Percentiles rank a stretch among this genome's conserved stretches.
phyloP scores from a whole-genome alignment of 2,329 filamentous ascomycete genomes.

The Fusarium zealandicum region DNA sequence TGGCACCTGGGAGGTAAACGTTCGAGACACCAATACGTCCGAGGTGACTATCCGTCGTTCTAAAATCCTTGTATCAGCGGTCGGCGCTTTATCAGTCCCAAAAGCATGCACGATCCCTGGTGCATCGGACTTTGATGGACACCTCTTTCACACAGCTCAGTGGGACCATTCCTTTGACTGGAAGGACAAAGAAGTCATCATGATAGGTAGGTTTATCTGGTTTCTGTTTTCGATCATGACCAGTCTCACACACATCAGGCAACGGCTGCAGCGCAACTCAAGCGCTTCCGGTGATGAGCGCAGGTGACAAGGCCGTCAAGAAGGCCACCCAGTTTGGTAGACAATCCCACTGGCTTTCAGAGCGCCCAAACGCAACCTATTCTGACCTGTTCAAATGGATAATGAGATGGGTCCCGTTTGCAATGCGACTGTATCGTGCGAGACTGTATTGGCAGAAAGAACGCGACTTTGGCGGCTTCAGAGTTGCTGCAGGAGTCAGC shows the following conservation, averaged over 20 bases:
- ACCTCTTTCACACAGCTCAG: conserved; percentile 36
- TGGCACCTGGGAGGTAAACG: conserved; percentile 28
- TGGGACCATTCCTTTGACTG: conserved; percentile 42
- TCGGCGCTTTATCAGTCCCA: conserved; percentile 35
- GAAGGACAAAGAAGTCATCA: conserved; percentile 33
- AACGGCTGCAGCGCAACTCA: conserved; percentile 43
- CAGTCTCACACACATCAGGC: conserved; percentile 5
- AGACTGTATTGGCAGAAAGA: conserved; percentile 34
- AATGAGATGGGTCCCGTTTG: conserved; percentile 37
- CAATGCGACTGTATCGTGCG: conserved; percentile 32
- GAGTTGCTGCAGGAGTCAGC: conserved; percentile 12
- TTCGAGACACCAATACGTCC: conserved; percentile 19
- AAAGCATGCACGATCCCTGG: conserved; percentile 36
- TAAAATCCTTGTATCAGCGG: conserved; percentile 38
- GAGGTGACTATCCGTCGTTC: conserved; percentile 4
- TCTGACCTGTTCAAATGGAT: conserved; percentile 33
- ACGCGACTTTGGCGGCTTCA: conserved; percentile 36
- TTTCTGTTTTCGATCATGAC: rapidly evolving
- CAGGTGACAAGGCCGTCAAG: conserved; percentile 40
- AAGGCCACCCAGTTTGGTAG: conserved; percentile 57
- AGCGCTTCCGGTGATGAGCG: conserved; percentile 35
- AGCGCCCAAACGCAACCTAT: conserved; percentile 36
- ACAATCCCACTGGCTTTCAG: conserved; percentile 56
- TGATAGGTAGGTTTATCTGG: conserved; percentile 24
- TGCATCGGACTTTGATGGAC: conserved; percentile 26